phyloP scores from a whole-genome alignment of 495 filamentous ascomycete species.

The Penicillium subrubescens region DNA sequence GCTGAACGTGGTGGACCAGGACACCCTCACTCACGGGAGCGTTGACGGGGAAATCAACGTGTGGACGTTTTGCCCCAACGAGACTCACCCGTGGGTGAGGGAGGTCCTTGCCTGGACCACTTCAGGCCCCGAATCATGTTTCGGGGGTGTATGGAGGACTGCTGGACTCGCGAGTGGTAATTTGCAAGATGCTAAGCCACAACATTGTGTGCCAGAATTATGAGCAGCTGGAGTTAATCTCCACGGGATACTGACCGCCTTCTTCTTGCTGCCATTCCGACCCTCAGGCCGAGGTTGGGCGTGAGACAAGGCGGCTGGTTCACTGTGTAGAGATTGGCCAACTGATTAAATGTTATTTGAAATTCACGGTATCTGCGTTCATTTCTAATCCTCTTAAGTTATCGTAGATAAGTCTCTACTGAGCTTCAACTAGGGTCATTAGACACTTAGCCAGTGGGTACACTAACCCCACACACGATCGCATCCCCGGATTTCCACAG shows the following conservation, averaged over 20 bases:
- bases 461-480: slow-evolving; percentile 14
- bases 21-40: background rate
- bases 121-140: background rate
- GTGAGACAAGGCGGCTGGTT: too few relatives aligned
- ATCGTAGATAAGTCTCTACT: background rate
- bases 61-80: background rate
- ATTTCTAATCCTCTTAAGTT: background rate
- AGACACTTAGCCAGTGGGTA: background rate
- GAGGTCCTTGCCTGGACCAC: background rate
- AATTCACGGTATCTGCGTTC: background rate
- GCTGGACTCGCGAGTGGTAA: background rate
- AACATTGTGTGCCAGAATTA: too few relatives aligned
- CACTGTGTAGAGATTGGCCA: too few relatives aligned
- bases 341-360: background rate
- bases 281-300: too few relatives aligned
- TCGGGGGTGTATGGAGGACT: background rate
- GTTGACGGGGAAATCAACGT: background rate
- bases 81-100: slow-evolving; percentile 3
- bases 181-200: too few relatives aligned
- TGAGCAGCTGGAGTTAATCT: too few relatives aligned
- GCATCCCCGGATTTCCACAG: slow-evolving; percentile 16
- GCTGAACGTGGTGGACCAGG: background rate
- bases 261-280: too few relatives aligned
- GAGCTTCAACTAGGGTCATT: background rate
- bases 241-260: too few relatives aligned